These are phyloP conservation scores for Capsicum rhomboideum DNA, from an alignment of 257 asterid genomes.

Conservation along the genomic window DNA sequence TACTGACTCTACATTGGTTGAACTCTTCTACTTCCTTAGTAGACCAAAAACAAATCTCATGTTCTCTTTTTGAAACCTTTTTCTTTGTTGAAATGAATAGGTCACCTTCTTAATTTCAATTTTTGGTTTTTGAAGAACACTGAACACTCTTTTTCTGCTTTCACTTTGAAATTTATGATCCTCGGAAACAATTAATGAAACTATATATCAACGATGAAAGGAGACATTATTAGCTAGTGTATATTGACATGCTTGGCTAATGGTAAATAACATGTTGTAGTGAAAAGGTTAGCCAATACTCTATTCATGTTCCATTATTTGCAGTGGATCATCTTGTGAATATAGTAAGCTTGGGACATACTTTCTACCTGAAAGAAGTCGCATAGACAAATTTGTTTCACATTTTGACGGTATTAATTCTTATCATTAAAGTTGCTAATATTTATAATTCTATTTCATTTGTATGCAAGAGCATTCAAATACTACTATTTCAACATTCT, in stretches of 20 bases:
- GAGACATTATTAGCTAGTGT: too few species aligned
- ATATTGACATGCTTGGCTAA: too few species aligned
- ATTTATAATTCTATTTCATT: background rate
- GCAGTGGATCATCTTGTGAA: constrained; percentile 93
- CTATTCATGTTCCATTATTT: background rate
- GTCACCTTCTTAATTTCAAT: background rate
- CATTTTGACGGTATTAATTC: constrained; percentile 44
- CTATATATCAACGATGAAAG: too few species aligned
- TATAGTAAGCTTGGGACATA: constrained; percentile 74
- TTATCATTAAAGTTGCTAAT: background rate
- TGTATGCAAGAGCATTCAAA: background rate
- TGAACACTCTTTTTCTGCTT: background rate
- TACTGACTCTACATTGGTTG: background rate
- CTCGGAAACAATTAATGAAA: too few species aligned
- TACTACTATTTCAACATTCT: background rate
- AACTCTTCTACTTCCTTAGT: background rate
- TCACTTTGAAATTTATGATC: too few species aligned
- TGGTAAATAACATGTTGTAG: too few species aligned
- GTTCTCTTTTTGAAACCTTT: background rate
- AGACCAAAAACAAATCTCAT: too few species aligned
- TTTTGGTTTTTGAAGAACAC: too few species aligned
- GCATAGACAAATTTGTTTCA: constrained; percentile 57
- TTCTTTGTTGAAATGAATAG: background rate
- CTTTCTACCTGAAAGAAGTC: constrained; percentile 90
- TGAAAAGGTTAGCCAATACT: too few species aligned